These are phyloP conservation scores for Ceriops decandra DNA, from an alignment of 345 rosid genomes.

Conservation along the genomic window DNA sequence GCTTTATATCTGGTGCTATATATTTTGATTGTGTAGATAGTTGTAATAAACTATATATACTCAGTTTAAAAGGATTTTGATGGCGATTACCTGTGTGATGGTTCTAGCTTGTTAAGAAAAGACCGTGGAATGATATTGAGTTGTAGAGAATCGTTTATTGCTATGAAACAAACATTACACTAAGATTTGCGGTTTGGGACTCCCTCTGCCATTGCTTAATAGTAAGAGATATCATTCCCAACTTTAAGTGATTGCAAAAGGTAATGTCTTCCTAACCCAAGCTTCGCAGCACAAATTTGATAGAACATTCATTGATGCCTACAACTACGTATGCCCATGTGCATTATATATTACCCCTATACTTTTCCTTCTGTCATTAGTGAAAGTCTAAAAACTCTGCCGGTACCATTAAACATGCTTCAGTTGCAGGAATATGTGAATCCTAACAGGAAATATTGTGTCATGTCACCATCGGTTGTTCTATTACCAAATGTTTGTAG, in stretches of 20 bases:
- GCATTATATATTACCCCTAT: constrained; percentile 34
- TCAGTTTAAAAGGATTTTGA: too few relatives aligned
- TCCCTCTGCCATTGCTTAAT: constrained; percentile 12
- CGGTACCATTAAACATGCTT: constrained; percentile 17
- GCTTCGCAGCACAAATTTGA: constrained; percentile 23
- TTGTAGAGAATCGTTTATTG: background rate
- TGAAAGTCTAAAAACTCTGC: background rate
- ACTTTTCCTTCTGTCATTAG: background rate
- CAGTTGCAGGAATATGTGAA: background rate
- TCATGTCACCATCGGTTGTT: background rate
- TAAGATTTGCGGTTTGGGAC: constrained; percentile 2
- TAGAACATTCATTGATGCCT: constrained; percentile 25
- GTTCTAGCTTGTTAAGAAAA: too few relatives aligned
- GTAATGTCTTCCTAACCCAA: background rate
- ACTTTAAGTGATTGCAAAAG: background rate
- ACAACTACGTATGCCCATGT: constrained; percentile 29
- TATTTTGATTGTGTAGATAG: too few relatives aligned
- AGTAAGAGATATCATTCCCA: too few relatives aligned
- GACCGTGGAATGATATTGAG: background rate
- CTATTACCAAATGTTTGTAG: too few relatives aligned
- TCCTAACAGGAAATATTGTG: background rate
- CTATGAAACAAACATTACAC: constrained; percentile 3
- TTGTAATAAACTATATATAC: too few relatives aligned
- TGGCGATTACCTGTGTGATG: too few relatives aligned
- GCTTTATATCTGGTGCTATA: background rate